Base-by-base conservation (phyloP, 2,329 filamentous ascomycete species). In the Fusarium palustre region DNA sequence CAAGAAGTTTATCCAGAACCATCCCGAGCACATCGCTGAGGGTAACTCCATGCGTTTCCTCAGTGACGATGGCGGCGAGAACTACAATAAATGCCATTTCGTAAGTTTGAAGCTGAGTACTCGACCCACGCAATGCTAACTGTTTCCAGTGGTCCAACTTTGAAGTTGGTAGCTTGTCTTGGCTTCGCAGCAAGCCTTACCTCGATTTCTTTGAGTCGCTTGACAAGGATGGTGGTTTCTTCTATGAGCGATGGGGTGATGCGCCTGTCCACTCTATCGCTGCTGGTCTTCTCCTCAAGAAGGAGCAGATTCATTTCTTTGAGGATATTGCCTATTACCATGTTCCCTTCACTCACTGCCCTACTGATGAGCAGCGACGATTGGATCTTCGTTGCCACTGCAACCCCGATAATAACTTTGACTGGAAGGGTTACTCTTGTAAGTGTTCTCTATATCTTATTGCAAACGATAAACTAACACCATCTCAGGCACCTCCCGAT, bases 351-450 rank as follows among this genome's bases (percentile, higher is more conserved):
- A 98, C 94, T 7, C 96, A 99, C 81, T 99, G 96, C 81, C 96
- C 96, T 4, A 97, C 94, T 1, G 92, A 91, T 56, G 93, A 98
- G 81, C 87, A 97, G 82, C 89, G 87, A 55, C 89, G 94, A 70
- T 80, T 94, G 57, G 91, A 97, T 71, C 88, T 95, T 72, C 94
- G 92, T 79, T 99, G 96, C 81, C 91, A 94, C 81, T 99, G 96
- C 83, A 94, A 99, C 77, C 95, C 96, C 10, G 90, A 91, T 76
- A 92, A 98, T 64, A 99, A 99, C 84, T 99, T 99, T 85, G 96
- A 99, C 82, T 99, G 97, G 97, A 97, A 97, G 81, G 92, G 92
- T 54, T 98, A 97, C 80, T 97, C 93, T 79, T 98, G 94, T 97
- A 88, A 85, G 92, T 25, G 18, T 43, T 31, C 9, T 15, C 11